phyloP scores from a whole-genome alignment of 768 basidiomycete species.

The Leccinum uliginosum region DNA sequence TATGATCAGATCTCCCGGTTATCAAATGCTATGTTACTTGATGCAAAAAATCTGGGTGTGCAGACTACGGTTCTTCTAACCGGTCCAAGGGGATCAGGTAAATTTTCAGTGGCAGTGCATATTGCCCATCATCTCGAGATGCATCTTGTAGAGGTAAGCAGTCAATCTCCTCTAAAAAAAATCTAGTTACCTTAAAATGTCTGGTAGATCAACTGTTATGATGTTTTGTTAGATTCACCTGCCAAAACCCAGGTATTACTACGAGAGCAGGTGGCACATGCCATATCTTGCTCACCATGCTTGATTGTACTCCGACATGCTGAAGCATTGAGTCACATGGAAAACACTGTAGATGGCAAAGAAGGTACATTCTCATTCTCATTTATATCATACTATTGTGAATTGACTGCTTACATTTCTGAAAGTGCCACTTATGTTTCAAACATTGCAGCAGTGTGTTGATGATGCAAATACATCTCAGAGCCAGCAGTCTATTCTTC shows the following conservation, averaged over 20 bases:
- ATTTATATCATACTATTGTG: background rate
- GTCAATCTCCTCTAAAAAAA: no score
- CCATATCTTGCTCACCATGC: constrained; percentile 76
- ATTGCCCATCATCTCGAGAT: constrained; percentile 65
- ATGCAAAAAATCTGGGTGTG: constrained; percentile 57
- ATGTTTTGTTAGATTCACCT: constrained; percentile 74
- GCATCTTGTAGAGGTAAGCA: constrained; percentile 69
- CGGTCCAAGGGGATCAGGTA: constrained; percentile 79
- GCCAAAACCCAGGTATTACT: constrained; percentile 71
- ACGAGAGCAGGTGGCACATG: constrained; percentile 71
- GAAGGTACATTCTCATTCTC: constrained; percentile 35
- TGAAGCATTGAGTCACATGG: constrained; percentile 73
- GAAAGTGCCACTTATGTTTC: constrained; percentile 60
- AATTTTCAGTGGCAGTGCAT: constrained; percentile 57
- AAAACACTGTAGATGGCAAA: constrained; percentile 56
- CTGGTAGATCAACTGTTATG: constrained; percentile 78
- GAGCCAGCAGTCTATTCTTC: constrained; percentile 68
- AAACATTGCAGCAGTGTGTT: constrained; percentile 60
- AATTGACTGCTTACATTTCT: background rate
- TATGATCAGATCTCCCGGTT: constrained; percentile 52
- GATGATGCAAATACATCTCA: constrained; percentile 52
- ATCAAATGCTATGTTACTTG: constrained; percentile 52
- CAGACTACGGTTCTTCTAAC: constrained; percentile 71
- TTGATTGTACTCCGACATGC: constrained; percentile 75
- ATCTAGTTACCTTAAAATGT: background rate